phyloP scores from a whole-genome alignment of 1,284 basidiomycete genomes.

The Melanopsichium pennsylvanicum region DNA sequence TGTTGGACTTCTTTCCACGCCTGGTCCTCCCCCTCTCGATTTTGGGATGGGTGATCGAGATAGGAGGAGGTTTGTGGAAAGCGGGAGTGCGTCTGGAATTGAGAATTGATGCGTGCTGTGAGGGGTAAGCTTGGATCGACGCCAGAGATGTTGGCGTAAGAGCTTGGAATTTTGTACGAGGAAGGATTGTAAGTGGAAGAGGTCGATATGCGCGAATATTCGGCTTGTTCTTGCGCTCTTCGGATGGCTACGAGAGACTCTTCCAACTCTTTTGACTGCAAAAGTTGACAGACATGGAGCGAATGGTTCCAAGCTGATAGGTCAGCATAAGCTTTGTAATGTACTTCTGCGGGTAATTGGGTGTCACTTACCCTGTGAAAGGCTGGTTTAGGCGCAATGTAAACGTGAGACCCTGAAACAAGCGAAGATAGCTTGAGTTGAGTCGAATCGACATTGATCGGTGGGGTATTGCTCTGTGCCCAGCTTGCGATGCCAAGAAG shows the following conservation, averaged over 20 bases:
- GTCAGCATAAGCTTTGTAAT: not conserved
- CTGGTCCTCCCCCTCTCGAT: slow-evolving; percentile 16
- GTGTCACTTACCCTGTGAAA: slow-evolving; percentile 19
- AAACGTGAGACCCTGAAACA: slow-evolving; percentile 13
- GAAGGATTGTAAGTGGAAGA: not conserved
- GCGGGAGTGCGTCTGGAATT: not conserved
- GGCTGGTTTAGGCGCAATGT: slow-evolving; percentile 28
- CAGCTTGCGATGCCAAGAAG: slow-evolving; percentile 20
- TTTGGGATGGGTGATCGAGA: not conserved
- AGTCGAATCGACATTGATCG: not conserved
- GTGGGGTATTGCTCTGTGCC: not conserved
- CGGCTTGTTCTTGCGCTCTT: slow-evolving; percentile 29
- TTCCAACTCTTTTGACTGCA: slow-evolving; percentile 28
- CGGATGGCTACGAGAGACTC: slow-evolving; percentile 29
- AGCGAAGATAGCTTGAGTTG: slow-evolving; percentile 20
- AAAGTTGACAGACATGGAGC: not conserved
- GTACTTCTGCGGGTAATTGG: no score
- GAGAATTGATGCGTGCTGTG: slow-evolving; percentile 16
- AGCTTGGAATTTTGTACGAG: slow-evolving; percentile 16
- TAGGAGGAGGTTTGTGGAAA: not conserved
- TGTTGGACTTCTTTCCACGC: slow-evolving; percentile 35
- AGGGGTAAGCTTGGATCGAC: slow-evolving; percentile 32
- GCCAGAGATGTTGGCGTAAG: slow-evolving; percentile 34
- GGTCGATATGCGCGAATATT: slow-evolving; percentile 34
- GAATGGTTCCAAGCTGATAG: no score